Evolutionary conservation across 73 alveolate genomes (phyloP), one percentile per base, ranked within the genome.

Genomic region (Paraurostyla sp.): DNA sequence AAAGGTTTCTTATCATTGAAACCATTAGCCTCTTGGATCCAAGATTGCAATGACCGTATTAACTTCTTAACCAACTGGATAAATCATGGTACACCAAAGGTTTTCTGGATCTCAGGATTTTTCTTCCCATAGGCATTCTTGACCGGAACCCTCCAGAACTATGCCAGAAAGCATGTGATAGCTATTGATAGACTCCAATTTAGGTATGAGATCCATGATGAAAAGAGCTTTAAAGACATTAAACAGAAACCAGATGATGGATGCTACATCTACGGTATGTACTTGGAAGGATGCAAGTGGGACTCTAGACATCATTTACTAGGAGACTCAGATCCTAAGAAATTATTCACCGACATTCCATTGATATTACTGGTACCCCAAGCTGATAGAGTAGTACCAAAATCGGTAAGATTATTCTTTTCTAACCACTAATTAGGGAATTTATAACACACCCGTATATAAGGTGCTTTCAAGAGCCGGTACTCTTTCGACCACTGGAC

Each of bases 231-330:
- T 85, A 92, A 90, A 78, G 97, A 97, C 65, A 92, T 96, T 30
- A 88, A 68, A 20, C 99, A 97, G 57, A 97, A 95, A 80, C 99
- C 99, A 20, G 99, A 92, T 80, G 99, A 96, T 92, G 99, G 99
- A 6, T 96, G 97, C 78, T 95, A 89, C 81, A 90, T 97, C 80
- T 97, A 97, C 92, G 82, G 82, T 13, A 95, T 99, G 95, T 99
- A 93, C 88, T 68, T 99, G 51, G 99, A 99, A 91, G 99, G 99
- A 15, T 97, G 99, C 71, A 95, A 99, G 80, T 97, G 99, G 99
- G 98, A 97, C 93, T 89, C 54, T 73, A 95, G 91, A 36, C 86
- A 84, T 36, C 99, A 98, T 93, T 80, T 87, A 85, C 96, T 98
- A 18, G 96, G 92, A 52, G 96, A 94, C 75, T 97, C 99, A 7